Evolutionary conservation across 2,329 filamentous ascomycete species (phyloP).

Genomic region (Cercospora sp.): DNA sequence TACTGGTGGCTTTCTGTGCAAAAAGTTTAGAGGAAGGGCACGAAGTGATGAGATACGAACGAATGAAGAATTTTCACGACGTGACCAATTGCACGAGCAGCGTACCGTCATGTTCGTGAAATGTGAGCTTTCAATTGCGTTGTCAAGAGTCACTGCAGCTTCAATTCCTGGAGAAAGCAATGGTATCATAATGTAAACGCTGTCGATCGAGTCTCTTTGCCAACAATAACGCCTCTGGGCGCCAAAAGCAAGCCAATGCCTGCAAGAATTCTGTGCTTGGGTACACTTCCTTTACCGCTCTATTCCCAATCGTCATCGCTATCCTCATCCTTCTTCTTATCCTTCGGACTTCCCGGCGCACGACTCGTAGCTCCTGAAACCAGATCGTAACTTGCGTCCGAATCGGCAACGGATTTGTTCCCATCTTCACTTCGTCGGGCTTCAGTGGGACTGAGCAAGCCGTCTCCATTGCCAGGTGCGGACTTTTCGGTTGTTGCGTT

Average conservation of each 20-base stretch:
- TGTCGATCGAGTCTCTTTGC: neutral
- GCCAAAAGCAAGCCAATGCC: neutral
- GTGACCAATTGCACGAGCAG: neutral
- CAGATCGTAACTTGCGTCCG: conserved; percentile 93
- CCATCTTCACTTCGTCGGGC: conserved; percentile 71
- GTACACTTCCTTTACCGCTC: no score
- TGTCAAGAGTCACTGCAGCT: neutral
- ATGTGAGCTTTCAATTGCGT: neutral
- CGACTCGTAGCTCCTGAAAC: conserved; percentile 75
- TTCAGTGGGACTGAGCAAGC: conserved; percentile 8
- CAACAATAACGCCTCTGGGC: neutral
- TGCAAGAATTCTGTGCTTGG: no score
- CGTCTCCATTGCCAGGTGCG: neutral
- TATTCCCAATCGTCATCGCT: conserved; percentile 45
- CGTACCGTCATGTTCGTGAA: neutral
- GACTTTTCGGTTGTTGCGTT: conserved; percentile 26
- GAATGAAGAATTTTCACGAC: neutral
- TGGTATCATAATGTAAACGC: conserved; percentile 4
- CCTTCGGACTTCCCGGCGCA: conserved; percentile 66
- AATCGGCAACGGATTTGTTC: conserved; percentile 80
- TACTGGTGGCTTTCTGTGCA: neutral
- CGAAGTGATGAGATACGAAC: neutral
- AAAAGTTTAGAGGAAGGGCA: neutral
- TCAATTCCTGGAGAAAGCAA: neutral
- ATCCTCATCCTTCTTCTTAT: conserved; percentile 45